Conservation (phyloP, 2,329 filamentous ascomycete genomes). For the Rutstroemia sp. region DNA sequence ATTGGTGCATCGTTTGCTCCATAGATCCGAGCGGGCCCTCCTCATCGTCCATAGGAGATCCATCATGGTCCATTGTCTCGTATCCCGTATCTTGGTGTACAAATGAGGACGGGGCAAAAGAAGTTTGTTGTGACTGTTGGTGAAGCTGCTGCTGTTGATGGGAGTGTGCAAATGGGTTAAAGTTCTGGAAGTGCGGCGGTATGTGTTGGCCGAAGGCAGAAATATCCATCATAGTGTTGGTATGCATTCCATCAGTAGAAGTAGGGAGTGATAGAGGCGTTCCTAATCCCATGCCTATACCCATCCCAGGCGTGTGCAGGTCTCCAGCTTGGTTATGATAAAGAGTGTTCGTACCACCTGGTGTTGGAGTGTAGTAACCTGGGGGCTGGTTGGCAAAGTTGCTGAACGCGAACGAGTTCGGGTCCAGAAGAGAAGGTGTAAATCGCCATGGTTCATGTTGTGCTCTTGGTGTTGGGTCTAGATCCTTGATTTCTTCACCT, state of each 20-base stretch:
- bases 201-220: slow-evolving; percentile 51
- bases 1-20: slow-evolving; percentile 54
- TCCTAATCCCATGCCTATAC: slow-evolving; percentile 45
- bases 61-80: slow-evolving; percentile 71
- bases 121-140: slow-evolving; percentile 40
- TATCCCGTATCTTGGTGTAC: slow-evolving; percentile 74
- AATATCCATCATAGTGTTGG: slow-evolving; percentile 55
- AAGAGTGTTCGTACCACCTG: slow-evolving; percentile 69
- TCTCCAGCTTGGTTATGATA: slow-evolving; percentile 82
- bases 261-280: slow-evolving; percentile 76
- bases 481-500: slow-evolving; percentile 52
- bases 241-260: slow-evolving; percentile 56
- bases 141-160: slow-evolving; percentile 41
- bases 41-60: slow-evolving; percentile 56
- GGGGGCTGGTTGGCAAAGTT: slow-evolving; percentile 72
- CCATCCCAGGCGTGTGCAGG: slow-evolving; percentile 77
- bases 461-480: slow-evolving; percentile 75
- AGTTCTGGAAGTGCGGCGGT: slow-evolving; percentile 54
- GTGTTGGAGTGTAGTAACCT: slow-evolving; percentile 83
- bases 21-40: slow-evolving; percentile 44
- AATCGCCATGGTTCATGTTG: slow-evolving; percentile 79
- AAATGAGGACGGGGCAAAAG: slow-evolving; percentile 73
- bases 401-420: slow-evolving; percentile 73
- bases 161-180: slow-evolving; percentile 63
- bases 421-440: slow-evolving; percentile 81